Conservation (phyloP, 257 asterid species). For the Gentiana straminea region DNA sequence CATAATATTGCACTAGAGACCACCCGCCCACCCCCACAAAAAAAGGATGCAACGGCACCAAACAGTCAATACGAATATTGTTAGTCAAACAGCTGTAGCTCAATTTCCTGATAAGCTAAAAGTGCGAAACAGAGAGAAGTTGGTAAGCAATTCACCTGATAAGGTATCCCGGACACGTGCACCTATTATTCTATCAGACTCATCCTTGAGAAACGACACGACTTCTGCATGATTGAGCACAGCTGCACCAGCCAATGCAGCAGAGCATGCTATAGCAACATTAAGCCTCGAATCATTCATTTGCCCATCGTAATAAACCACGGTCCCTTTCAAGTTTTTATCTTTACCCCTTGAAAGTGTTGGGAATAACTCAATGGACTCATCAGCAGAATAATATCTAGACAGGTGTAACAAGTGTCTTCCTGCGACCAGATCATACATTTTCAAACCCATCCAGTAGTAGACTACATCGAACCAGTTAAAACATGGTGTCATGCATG, state of each 20-base stretch:
- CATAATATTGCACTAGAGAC: not conserved
- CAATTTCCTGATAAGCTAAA: not conserved
- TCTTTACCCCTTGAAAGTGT: constrained; percentile 71
- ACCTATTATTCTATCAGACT: constrained; percentile 58
- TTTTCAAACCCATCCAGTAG: constrained; percentile 94
- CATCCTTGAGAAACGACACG: constrained; percentile 59
- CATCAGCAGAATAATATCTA: constrained; percentile 80
- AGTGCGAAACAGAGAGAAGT: not conserved
- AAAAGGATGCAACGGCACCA: not conserved
- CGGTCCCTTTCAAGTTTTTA: constrained; percentile 85
- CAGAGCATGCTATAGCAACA: constrained; percentile 86
- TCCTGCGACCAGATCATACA: constrained; percentile 93
- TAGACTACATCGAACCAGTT: constrained; percentile 85
- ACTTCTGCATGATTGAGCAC: constrained; percentile 95
- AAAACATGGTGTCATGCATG: constrained; percentile 99
- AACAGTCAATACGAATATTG: not conserved
- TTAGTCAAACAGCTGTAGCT: too few species aligned
- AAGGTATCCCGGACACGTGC: constrained; percentile 68
- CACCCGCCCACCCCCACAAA: not conserved
- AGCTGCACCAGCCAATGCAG: constrained; percentile 90
- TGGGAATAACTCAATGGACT: constrained; percentile 85
- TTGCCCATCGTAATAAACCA: constrained; percentile 97
- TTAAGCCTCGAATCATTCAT: constrained; percentile 94
- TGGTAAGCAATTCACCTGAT: constrained; percentile 44
- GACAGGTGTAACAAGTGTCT: constrained; percentile 77